Conservation (phyloP, 495 filamentous ascomycete genomes). For the Podospora pseudopauciseta region DNA sequence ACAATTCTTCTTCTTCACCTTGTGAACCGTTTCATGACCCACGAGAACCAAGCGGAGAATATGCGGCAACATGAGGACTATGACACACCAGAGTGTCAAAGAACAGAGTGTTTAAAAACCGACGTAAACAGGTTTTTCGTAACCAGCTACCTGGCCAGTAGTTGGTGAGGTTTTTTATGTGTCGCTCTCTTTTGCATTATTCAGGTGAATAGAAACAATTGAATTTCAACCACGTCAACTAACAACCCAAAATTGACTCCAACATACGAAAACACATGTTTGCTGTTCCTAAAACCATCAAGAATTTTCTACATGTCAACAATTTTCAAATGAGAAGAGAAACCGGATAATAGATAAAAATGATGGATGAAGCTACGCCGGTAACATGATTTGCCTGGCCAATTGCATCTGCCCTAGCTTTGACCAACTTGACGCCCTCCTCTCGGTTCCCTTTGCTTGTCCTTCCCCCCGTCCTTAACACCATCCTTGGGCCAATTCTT, state of each 20-base stretch:
- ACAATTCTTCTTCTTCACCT: too few species aligned
- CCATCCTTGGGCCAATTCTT: neutral
- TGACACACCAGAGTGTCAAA: too few species aligned
- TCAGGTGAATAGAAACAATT: too few species aligned
- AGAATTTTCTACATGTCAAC: neutral
- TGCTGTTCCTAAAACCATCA: neutral
- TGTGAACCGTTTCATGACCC: too few species aligned
- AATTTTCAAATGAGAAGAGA: neutral
- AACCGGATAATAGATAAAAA: neutral
- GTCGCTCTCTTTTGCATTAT: too few species aligned
- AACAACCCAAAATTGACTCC: neutral
- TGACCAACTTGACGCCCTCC: neutral
- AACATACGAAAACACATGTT: neutral
- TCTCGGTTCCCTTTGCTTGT: neutral
- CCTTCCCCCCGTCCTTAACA: neutral
- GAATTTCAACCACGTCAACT: neutral
- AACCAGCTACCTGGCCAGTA: too few species aligned
- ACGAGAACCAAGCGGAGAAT: too few species aligned
- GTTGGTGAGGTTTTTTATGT: neutral
- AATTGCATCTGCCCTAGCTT: neutral
- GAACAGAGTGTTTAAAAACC: too few species aligned
- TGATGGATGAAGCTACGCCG: conserved; percentile 8
- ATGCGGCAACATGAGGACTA: too few species aligned
- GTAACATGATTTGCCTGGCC: conserved; percentile 4
- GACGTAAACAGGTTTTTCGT: too few species aligned